Evolutionary conservation across 106 monocot genomes (phyloP).

Genomic region (Dendrobium officinale): DNA sequence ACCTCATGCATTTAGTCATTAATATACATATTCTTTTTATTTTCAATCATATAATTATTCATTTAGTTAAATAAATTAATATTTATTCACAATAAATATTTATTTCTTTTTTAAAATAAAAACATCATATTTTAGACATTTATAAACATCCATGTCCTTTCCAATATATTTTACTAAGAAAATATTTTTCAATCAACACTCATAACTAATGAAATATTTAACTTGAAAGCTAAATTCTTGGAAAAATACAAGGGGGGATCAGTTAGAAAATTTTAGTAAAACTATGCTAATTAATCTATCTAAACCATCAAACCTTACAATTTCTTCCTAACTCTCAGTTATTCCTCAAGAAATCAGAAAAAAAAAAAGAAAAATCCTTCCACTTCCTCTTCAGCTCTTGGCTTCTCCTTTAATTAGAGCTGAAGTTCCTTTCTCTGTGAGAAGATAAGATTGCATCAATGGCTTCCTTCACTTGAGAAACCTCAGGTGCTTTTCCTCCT

Average conservation of each 20-base stretch:
- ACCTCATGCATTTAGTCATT: too few species aligned
- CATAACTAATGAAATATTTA: too few species aligned
- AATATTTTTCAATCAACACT: too few species aligned
- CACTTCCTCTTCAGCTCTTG: neutral
- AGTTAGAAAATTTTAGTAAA: neutral
- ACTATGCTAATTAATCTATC: neutral
- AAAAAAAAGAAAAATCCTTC: neutral
- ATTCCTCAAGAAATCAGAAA: neutral
- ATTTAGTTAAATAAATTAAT: too few species aligned
- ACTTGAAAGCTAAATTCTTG: neutral
- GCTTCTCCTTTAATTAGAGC: neutral
- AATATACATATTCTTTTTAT: too few species aligned
- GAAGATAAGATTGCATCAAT: conserved; percentile 82
- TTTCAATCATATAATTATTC: too few species aligned
- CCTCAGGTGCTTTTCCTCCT: conserved; percentile 73
- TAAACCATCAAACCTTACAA: neutral
- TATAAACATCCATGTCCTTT: too few species aligned
- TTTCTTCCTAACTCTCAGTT: neutral
- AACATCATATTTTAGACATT: too few species aligned
- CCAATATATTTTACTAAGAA: too few species aligned
- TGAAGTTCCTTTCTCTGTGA: conserved; percentile 25
- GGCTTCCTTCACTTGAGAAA: conserved; percentile 81
- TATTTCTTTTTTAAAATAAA: too few species aligned
- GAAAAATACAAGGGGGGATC: neutral
- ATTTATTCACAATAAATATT: too few species aligned